Evolutionary conservation across 2,329 filamentous ascomycete genomes (phyloP).

Genomic region (Scedosporium aurantiacum): DNA sequence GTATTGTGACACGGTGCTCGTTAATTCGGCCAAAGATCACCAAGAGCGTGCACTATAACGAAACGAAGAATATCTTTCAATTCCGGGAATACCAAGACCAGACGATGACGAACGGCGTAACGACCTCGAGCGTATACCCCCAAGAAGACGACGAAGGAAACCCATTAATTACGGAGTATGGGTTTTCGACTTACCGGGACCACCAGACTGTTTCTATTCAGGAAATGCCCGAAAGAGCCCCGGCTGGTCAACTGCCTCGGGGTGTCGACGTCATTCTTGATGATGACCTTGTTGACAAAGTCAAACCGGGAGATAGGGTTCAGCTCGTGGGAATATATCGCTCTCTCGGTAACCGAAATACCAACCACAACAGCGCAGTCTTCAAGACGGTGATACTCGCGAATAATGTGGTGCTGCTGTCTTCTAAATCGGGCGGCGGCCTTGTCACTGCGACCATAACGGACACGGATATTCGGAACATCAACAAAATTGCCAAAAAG

Average conservation of each 20-base stretch:
- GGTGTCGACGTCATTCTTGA: slow-evolving; percentile 95
- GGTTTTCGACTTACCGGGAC: slow-evolving; percentile 88
- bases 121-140: slow-evolving; percentile 85
- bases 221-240: slow-evolving; percentile 96
- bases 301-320: slow-evolving; percentile 91
- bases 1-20: slow-evolving; percentile 93
- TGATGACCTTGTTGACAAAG: slow-evolving; percentile 87
- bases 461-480: slow-evolving; percentile 94
- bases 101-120: slow-evolving; percentile 88
- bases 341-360: slow-evolving; percentile 88
- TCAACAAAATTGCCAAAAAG: slow-evolving; percentile 95
- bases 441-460: slow-evolving; percentile 88
- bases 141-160: slow-evolving; percentile 90
- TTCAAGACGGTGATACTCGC: slow-evolving; percentile 92
- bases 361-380: slow-evolving; percentile 77
- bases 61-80: slow-evolving; percentile 74
- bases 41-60: slow-evolving; percentile 94
- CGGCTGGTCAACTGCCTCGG: slow-evolving; percentile 86
- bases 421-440: slow-evolving; percentile 90
- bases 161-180: slow-evolving; percentile 87
- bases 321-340: slow-evolving; percentile 95
- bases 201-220: slow-evolving; percentile 98
- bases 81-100: slow-evolving; percentile 89
- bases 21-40: slow-evolving; percentile 95
- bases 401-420: slow-evolving; percentile 89